Base-by-base conservation (phyloP, 179 eudicot genomes). In the Heliamphora pulchella region DNA sequence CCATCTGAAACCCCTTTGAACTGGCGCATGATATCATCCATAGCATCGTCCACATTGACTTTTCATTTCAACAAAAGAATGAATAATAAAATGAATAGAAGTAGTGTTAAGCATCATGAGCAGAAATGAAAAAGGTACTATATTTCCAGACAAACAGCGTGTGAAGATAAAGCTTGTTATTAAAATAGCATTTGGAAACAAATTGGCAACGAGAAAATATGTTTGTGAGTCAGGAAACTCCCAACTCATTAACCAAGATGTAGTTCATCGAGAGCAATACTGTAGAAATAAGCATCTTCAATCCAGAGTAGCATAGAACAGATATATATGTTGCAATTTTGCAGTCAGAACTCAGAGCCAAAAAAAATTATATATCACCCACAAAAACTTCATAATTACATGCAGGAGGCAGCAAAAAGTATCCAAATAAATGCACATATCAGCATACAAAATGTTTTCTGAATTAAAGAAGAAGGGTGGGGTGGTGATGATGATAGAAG, bases 31-130 rank as follows among this genome's bases (percentile, higher is more conserved):
- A 96, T 90, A 87, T 96, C 99, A 89, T 96, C 99, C 86, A 96
- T 87, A 69, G 99, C 99, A 84, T 94, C 99, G 86, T 96, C 99
- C 75, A 96, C 98, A 79, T 91, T 94, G 51, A 96, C 99, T 96
- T 82, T 82, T 48, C 39, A 63, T 41, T 75, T 14, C 54, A 80
- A 62, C 69, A 81, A 80, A 51, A 17, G 13, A 75, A 63, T 53
- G n/a, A 11, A 46, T 20, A 44, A 71, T 14, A 4, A 44, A 82
- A 48, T 13, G 41, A 64, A 59, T 22, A 82, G 54, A 2, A 17
- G 63, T n/a, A 68, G 67, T 54, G 20, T 78, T 3, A 74, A 76
- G 44, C 9, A 76, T 13, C 3, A 22, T 2, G 8, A 7, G n/a
- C 14, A 71, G 57, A 67, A 71, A 39, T 55, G 20, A 47, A 74